Evolutionary conservation across 768 basidiomycete species (phyloP), one percentile per base, ranked within the genome.

Genomic region (Cystofilobasidium macerans): DNA sequence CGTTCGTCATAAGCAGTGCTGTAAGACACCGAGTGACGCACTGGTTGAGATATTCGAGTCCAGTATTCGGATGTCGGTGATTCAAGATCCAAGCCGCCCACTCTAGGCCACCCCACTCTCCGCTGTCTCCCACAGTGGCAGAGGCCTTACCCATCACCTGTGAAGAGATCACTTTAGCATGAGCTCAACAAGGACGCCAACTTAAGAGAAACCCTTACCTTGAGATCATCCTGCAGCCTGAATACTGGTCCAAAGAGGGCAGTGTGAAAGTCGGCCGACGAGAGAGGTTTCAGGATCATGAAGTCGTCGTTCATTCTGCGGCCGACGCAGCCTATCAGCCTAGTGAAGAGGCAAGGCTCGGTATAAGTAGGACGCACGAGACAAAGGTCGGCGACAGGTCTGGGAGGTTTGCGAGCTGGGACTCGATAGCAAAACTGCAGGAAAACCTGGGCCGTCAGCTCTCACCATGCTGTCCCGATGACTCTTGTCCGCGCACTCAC

Each of bases 81-180:
- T 47, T 40, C 11, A 66, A 51, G 3, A 47, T 54, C 35, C 40
- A 66, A n/a, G 66, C 66, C 8, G 61, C 66, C 61, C 66, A 62
- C 26, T 67, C 61, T 14, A 67, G 53, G 13, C 48, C 66, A 3
- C 60, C 66, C 66, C 66, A 67, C 56, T 67, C 66, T 5, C 66
- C 66, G 8, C 38, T 22, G n/a, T 67, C 66, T 8, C 66, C 66
- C 0, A 57, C 47, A 53, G 32, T 45, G 4, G 66, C 61, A 8
- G 24, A 56, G 16, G 33, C 61, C 42, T 67, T 67, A 11, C 54
- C 61, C 1, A 33, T 47, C 42, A 67, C 45, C 45, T 47, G 45
- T n/a, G 4, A 11, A 20, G 9, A 45, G 45, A n/a, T 47, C 5
- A 47, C 45, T 13, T 42, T 20, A 47, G n/a, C 45, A 24, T n/a